Percentiles rank a stretch among this genome's conserved stretches.
Evolutionary conservation across 352 stramenopile genomes (phyloP).

Genomic region (Phytophthora nicotianae): DNA sequence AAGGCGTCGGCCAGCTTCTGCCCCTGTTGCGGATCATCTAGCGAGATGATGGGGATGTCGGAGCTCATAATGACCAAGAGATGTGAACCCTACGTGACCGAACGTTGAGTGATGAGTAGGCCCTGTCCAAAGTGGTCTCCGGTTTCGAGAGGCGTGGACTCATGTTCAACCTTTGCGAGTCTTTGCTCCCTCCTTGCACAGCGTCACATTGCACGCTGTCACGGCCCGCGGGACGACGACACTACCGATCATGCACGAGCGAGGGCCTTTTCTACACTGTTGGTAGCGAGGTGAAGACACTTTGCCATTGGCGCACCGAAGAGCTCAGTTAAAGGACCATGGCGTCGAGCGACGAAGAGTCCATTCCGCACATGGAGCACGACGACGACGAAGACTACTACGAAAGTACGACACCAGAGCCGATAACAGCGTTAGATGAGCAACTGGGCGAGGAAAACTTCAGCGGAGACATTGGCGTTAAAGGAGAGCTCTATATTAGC

Average conservation of each 20-base stretch:
- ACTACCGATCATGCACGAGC: constrained; percentile 17
- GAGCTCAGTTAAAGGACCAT: constrained; percentile 16
- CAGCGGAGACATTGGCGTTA: constrained; percentile 64
- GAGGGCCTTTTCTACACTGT: constrained; percentile 5
- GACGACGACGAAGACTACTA: constrained; percentile 23
- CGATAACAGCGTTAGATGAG: constrained; percentile 10
- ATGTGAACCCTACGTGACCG: constrained; percentile 12
- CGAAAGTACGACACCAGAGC: constrained; percentile 22
- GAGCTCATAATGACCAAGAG: constrained; percentile 15
- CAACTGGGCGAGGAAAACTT: constrained; percentile 31
- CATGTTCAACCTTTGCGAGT: constrained; percentile 5
- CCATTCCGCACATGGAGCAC: constrained; percentile 14
- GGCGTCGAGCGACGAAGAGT: constrained; percentile 24
- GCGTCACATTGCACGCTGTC: constrained; percentile 15
- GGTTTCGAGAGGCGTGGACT: constrained; percentile 4
- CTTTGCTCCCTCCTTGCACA: constrained; percentile 4
- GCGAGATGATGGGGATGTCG: constrained; percentile 55
- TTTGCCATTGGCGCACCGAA: constrained; percentile 18
- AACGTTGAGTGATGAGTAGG: neutral
- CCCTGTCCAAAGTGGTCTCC: constrained; percentile 4
- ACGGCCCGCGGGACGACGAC: constrained; percentile 12
- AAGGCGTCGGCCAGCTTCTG: constrained; percentile 62
- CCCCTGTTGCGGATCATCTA: constrained; percentile 52
- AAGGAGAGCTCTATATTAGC: constrained; percentile 62
- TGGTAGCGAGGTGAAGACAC: constrained; percentile 18